Base-by-base conservation (phyloP, 2,329 filamentous ascomycete genomes). In the Verticillium albo-atrum region DNA sequence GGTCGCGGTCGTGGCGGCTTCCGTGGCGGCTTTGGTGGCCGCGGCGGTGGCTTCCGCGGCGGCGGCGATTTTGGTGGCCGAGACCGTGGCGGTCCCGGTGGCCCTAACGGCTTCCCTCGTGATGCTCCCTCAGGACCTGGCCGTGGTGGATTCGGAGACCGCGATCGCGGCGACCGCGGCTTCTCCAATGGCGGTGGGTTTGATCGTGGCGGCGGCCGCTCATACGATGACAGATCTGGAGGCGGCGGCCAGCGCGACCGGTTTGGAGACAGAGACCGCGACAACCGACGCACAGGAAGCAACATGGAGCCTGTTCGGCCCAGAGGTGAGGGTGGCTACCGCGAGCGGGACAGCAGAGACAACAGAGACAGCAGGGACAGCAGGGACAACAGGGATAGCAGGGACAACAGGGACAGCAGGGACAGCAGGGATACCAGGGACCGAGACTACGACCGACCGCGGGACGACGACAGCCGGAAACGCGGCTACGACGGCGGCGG, bases 261-360 rank as follows among this genome's bases (percentile, higher is more conserved):
- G 7, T 58, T 35, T 58, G 71, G 72, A 34, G 64, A 65, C 54
- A 60, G 65, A 9, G 64, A 60, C 57, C 56, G 68, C 7, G 72
- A 71, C 14, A 68, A 68, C 61, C 80, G 83, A 60, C 77, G 79
- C 51, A 89, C 86, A 59, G 90, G 90, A 65, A 90, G 90, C 77
- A 95, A 96, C 76, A 89, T 89, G 75, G 92, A 96, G 73, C 91
- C 91, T 62, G 85, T 95, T 71, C 88, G 89, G 69, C 85, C 86
- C 61, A 73, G 71, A 57, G 77, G 87, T 68, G 86, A 88, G 64
- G 79, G 80, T 72, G 81, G 81, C 67, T 83, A 84, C 74, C 80
- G 74, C 42, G 62, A 63, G 50, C 58, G 62, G 51, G 62, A 67
- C 61, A 30, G n/a, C 47, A 51, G 74, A 23, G 62, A 60, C 54